These are phyloP conservation scores for Mycena floridula DNA, from an alignment of 768 basidiomycete species.

Conservation along the genomic window DNA sequence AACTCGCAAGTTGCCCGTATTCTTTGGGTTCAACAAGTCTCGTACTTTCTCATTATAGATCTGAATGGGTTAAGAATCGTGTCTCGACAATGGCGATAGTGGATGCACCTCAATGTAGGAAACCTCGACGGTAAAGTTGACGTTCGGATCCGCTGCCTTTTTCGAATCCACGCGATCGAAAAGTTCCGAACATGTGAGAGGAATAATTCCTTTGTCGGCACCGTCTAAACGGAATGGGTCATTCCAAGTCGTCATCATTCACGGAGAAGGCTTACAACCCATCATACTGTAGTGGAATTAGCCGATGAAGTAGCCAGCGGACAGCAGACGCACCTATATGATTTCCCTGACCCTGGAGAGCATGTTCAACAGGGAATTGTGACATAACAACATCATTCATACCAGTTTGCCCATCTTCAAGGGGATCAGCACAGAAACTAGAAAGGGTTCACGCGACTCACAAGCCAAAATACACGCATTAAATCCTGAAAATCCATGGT, in stretches of 20 bases:
- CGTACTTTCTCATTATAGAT: slow-evolving; percentile 98
- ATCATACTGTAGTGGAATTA: slow-evolving; percentile 65
- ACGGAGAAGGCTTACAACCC: slow-evolving; percentile 85
- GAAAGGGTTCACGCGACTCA: slow-evolving; percentile 41
- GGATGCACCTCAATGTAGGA: slow-evolving; percentile 85
- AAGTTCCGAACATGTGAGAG: slow-evolving; percentile 88
- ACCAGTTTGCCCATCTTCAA: slow-evolving; percentile 80
- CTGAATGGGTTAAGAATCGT: slow-evolving; percentile 25
- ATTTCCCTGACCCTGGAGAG: slow-evolving; percentile 77
- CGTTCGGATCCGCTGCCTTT: slow-evolving; percentile 54
- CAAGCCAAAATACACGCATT: slow-evolving; percentile 99
- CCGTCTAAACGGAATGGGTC: slow-evolving; percentile 70
- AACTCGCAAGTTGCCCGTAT: slow-evolving; percentile 91
- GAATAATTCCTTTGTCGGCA: slow-evolving; percentile 95
- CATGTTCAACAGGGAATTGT: neutral
- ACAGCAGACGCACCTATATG: slow-evolving; percentile 63
- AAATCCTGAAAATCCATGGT: slow-evolving; percentile 94
- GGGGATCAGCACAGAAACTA: slow-evolving; percentile 5
- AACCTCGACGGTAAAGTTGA: slow-evolving; percentile 92
- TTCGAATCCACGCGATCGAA: slow-evolving; percentile 77
- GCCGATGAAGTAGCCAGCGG: neutral
- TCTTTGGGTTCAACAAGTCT: slow-evolving; percentile 95
- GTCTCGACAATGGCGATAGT: neutral
- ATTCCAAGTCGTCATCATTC: too few relatives aligned
- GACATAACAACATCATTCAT: slow-evolving; percentile 24